Evolutionary conservation across 305 asterid genomes (phyloP).

Genomic region (Fraxinus latifolia): DNA sequence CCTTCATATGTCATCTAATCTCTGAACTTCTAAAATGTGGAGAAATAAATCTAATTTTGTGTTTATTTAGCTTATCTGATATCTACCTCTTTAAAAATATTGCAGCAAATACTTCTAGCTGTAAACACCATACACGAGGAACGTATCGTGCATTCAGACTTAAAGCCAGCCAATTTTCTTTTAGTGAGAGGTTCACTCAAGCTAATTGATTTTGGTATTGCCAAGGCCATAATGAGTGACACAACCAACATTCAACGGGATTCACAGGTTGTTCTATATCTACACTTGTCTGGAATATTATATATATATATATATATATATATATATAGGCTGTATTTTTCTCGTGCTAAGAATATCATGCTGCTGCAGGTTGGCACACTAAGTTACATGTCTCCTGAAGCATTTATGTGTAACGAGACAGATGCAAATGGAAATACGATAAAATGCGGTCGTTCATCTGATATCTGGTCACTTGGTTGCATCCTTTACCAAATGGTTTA

Average conservation of each 20-base stretch:
- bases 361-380: conserved; percentile 84
- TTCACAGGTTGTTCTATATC: conserved; percentile 65
- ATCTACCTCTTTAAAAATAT: conserved; percentile 23
- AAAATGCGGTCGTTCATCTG: conserved; percentile 95
- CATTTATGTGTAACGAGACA: conserved; percentile 90
- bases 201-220: conserved; percentile 97
- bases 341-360: conserved; percentile 21
- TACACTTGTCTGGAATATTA: background rate
- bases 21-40: background rate
- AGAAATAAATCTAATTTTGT: conserved; percentile 12
- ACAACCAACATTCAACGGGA: conserved; percentile 98
- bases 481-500: conserved; percentile 98
- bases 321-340: background rate
- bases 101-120: conserved; percentile 93
- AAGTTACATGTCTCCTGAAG: conserved; percentile 99
- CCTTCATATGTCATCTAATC: background rate
- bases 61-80: conserved; percentile 13
- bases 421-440: conserved; percentile 84
- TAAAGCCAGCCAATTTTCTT: conserved; percentile 99
- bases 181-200: conserved; percentile 90
- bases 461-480: conserved; percentile 98
- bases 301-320: too few species aligned
- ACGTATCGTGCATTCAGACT: conserved; percentile 94
- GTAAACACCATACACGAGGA: conserved; percentile 96
- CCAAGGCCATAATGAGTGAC: conserved; percentile 95